Conservation (phyloP, 768 basidiomycete genomes). For the Pilatotrama ljubarskyi region DNA sequence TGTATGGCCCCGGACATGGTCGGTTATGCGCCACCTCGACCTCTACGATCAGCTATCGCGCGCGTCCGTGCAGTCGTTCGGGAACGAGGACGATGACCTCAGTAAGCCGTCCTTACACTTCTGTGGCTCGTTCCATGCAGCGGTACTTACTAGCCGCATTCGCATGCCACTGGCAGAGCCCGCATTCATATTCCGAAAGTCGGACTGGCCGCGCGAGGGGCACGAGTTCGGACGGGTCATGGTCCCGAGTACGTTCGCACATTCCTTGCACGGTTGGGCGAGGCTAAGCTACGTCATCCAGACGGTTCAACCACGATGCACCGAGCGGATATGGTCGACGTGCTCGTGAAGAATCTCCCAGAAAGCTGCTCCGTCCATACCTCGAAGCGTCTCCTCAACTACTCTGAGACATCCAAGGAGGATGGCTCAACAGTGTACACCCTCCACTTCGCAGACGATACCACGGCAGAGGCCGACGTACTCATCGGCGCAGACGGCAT, state of each 20-base stretch:
- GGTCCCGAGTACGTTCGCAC: constrained; percentile 25
- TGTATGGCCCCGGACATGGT: constrained; percentile 49
- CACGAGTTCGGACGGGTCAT: constrained; percentile 24
- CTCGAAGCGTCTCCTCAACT: constrained; percentile 25
- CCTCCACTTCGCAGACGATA: constrained; percentile 27
- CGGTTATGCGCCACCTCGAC: constrained; percentile 44
- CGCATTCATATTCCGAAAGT: constrained; percentile 27
- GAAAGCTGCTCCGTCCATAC: constrained; percentile 21
- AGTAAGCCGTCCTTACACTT: no score
- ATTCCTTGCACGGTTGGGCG: not conserved
- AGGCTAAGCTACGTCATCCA: not conserved
- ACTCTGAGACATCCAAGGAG: constrained; percentile 10
- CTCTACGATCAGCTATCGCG: constrained; percentile 29
- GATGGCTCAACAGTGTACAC: constrained; percentile 1
- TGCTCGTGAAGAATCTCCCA: constrained; percentile 25
- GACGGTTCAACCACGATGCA: constrained; percentile 30
- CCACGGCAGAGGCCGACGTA: constrained; percentile 26
- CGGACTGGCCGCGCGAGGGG: constrained; percentile 22
- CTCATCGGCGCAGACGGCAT: constrained; percentile 33
- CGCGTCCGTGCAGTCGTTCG: constrained; percentile 18
- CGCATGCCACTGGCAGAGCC: constrained; percentile 16
- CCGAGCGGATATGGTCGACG: constrained; percentile 28
- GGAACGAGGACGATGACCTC: not conserved
- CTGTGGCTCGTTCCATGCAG: no score
- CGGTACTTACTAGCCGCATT: no score